Evolutionary conservation across 768 basidiomycete genomes (phyloP).

Genomic region (Lactarius vividus): DNA sequence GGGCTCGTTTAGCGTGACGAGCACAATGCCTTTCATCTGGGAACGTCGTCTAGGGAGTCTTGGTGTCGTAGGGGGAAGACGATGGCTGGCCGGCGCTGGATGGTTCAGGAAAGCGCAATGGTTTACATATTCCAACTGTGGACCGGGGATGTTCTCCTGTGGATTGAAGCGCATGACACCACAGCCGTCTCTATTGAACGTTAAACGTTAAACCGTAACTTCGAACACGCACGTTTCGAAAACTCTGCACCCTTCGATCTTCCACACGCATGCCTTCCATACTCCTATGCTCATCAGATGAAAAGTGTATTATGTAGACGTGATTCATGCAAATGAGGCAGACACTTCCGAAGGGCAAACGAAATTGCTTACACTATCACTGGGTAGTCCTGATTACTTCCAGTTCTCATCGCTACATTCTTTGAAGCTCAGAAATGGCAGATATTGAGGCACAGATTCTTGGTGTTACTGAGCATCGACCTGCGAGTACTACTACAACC

Average conservation of each 20-base stretch:
- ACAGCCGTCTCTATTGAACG: too few relatives aligned
- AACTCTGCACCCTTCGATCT: too few relatives aligned
- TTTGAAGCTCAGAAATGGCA: neutral
- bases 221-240: too few relatives aligned
- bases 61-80: slow-evolving; percentile 60
- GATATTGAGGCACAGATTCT: neutral
- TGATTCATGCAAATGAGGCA: too few relatives aligned
- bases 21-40: slow-evolving; percentile 75
- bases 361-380: too few relatives aligned
- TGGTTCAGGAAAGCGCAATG: slow-evolving; percentile 35
- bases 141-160: slow-evolving; percentile 66
- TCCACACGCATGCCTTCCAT: too few relatives aligned
- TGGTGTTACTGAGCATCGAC: neutral
- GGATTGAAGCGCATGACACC: too few relatives aligned
- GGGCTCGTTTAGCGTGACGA: slow-evolving; percentile 51
- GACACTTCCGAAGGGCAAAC: too few relatives aligned
- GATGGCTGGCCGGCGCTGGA: slow-evolving; percentile 47
- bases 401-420: neutral
- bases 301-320: too few relatives aligned
- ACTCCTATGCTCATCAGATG: too few relatives aligned
- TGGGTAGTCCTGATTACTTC: too few relatives aligned
- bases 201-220: too few relatives aligned
- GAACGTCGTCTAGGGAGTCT: slow-evolving; percentile 51
- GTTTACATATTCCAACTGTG: slow-evolving; percentile 44
- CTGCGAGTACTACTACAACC: neutral